These are phyloP conservation scores for Talaromyces sp. DNA, from an alignment of 2,329 filamentous ascomycete species.

Conservation along the genomic window DNA sequence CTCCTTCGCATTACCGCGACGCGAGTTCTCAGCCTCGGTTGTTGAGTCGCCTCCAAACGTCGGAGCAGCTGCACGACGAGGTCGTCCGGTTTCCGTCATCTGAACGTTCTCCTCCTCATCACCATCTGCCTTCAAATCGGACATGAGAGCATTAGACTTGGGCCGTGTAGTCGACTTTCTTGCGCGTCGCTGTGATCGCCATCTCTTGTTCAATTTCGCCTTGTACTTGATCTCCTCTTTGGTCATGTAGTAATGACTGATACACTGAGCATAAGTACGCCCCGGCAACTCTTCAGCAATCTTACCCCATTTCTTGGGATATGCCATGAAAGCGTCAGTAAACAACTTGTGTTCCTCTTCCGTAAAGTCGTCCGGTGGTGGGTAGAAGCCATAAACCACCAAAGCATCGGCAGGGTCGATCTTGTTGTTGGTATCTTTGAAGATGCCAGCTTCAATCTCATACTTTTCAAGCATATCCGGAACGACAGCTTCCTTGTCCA, in stretches of 20 bases:
- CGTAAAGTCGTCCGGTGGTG: conserved; percentile 50
- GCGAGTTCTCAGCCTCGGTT: conserved; percentile 37
- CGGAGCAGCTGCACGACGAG: conserved; percentile 50
- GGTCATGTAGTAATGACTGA: conserved; percentile 52
- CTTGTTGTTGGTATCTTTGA: conserved; percentile 49
- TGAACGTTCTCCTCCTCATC: conserved; percentile 45
- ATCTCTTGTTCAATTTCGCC: conserved; percentile 48
- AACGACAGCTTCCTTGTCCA: conserved; percentile 47
- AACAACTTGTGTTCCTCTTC: conserved; percentile 48
- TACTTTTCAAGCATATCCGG: conserved; percentile 48
- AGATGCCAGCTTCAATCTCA: conserved; percentile 41
- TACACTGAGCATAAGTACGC: conserved; percentile 50
- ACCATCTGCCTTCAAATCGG: conserved; percentile 47
- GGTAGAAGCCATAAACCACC: conserved; percentile 46
- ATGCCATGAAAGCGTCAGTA: conserved; percentile 48
- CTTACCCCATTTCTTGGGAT: conserved; percentile 53
- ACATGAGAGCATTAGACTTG: conserved; percentile 51
- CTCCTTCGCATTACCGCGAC: conserved; percentile 38
- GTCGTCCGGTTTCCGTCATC: conserved; percentile 52
- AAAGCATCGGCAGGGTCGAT: conserved; percentile 41
- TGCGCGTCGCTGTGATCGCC: conserved; percentile 44
- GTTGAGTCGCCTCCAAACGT: conserved; percentile 45
- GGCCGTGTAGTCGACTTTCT: conserved; percentile 38
- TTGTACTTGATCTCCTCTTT: conserved; percentile 53
- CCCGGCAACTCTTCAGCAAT: conserved; percentile 50